These are phyloP conservation scores for Apiospora kogelbergensis DNA, from an alignment of 2,329 filamentous ascomycete genomes.

Conservation along the genomic window DNA sequence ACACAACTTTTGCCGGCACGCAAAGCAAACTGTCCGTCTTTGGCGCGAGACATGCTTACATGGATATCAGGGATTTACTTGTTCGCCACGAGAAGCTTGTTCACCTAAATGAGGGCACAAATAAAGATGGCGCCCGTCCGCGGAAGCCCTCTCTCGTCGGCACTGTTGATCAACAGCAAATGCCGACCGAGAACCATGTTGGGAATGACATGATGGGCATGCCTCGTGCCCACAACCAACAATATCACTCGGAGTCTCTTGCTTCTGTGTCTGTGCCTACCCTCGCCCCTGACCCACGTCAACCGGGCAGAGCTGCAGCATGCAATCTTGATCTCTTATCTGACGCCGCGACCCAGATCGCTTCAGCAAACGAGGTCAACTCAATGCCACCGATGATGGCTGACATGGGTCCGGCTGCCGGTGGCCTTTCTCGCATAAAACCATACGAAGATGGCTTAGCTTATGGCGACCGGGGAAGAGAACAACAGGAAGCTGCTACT, in stretches of 20 bases:
- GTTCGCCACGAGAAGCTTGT: constrained; percentile 65
- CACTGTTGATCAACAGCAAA: constrained; percentile 40
- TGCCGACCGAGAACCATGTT: constrained; percentile 47
- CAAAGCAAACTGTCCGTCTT: neutral
- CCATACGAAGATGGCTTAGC: constrained; percentile 48
- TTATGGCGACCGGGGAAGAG: constrained; percentile 49
- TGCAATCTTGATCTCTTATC: constrained; percentile 61
- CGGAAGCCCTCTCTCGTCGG: constrained; percentile 52
- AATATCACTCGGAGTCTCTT: constrained; percentile 43
- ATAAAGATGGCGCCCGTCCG: constrained; percentile 51
- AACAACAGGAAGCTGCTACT: constrained; percentile 43
- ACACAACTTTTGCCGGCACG: neutral
- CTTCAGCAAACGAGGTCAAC: constrained; percentile 54
- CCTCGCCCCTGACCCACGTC: constrained; percentile 47
- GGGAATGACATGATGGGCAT: constrained; percentile 47
- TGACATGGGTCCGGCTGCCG: constrained; percentile 41
- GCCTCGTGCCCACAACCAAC: constrained; percentile 35
- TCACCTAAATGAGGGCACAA: constrained; percentile 58
- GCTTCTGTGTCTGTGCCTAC: constrained; percentile 37
- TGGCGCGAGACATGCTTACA: constrained; percentile 48
- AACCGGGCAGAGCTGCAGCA: constrained; percentile 44
- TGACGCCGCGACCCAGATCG: constrained; percentile 54
- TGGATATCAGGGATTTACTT: constrained; percentile 64
- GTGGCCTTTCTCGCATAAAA: constrained; percentile 46
- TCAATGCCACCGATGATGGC: constrained; percentile 51